Conservation (phyloP, 1,284 basidiomycete genomes). For the Heterobasidion occidentale region DNA sequence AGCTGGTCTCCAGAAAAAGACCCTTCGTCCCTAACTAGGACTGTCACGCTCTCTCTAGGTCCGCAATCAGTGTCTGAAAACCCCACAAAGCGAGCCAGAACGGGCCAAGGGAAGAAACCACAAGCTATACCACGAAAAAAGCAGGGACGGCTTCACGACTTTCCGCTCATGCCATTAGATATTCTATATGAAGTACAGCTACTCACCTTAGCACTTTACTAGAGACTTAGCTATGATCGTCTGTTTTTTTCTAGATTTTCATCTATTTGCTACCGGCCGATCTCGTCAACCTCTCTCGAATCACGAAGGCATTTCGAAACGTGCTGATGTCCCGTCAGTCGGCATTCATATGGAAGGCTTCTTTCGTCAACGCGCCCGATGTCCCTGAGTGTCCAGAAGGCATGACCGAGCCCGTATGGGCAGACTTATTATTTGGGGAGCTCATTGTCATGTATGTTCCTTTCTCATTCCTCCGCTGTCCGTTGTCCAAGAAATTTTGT, state of each 20-base stretch:
- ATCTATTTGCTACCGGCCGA: constrained; percentile 6
- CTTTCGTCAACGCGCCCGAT: background rate
- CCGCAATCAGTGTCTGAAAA: too few species aligned
- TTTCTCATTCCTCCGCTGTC: background rate
- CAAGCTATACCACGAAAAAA: too few species aligned
- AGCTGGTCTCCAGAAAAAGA: too few species aligned
- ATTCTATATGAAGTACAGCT: background rate
- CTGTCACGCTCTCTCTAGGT: too few species aligned
- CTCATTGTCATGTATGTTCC: constrained; percentile 6
- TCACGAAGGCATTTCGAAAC: constrained; percentile 7
- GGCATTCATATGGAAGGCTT: constrained; percentile 5
- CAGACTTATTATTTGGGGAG: constrained; percentile 7
- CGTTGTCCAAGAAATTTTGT: background rate
- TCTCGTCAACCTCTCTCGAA: constrained; percentile 5
- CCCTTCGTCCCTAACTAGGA: too few species aligned
- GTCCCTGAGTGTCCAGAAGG: constrained; percentile 6
- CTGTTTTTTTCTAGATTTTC: constrained; percentile 3
- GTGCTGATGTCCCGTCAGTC: constrained; percentile 2
- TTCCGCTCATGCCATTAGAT: background rate
- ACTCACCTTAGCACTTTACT: background rate
- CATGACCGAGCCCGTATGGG: constrained; percentile 6
- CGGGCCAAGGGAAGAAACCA: too few species aligned
- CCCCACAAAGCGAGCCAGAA: too few species aligned
- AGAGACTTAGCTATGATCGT: background rate
- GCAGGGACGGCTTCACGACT: background rate